Evolutionary conservation across 2,329 filamentous ascomycete genomes (phyloP), one percentile per base, ranked within the genome.

Genomic region (Pseudogymnoascus sp.): DNA sequence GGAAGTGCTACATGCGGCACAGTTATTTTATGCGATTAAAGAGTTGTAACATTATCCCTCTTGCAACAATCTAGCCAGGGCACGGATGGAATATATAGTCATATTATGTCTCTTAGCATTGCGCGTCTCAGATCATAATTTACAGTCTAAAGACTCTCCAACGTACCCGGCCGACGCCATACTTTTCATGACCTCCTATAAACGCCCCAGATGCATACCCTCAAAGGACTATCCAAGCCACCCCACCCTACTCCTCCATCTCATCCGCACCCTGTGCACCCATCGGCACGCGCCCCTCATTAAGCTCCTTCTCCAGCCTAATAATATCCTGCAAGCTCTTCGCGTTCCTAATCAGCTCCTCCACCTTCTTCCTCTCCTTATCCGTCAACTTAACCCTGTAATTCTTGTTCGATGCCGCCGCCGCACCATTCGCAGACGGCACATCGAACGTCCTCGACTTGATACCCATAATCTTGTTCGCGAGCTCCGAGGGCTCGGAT

Each of bases 251-350:
- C 70, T 87, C 83, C 75, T 88, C 84, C 85, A 88, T 88, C 67
- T 83, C 81, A 41, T 78, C 80, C 52, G 79, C 80, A 37, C 77
- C 71, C 37, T 83, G 79, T 33, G 87, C 83, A 28, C 87, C 89
- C 35, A 83, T 81, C 2, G 93, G 93, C 75, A 97, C 82, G 71
- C 90, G 82, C 1, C 95, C 95, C 75, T 97, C 93, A 66, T 90
- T 90, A 67, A 97, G 78, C 75, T 95, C 91, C 79, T 93, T 96
- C 80, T 99, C 95, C 72, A 99, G 75, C 68, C 86, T 83, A 63
- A 91, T 88, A 73, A 99, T 96, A 78, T 97, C 95, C 69, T 92
- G 88, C 71, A 99, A 75, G 71, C 89, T 96, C 74, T 88, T 92
- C 5, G 95, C 93, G 71, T 90, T 91, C 76, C 87, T 87, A 75